Percentiles rank a stretch among this genome's conserved stretches.
Conservation (phyloP, 2,329 filamentous ascomycete genomes). For the Venturia pyrina region DNA sequence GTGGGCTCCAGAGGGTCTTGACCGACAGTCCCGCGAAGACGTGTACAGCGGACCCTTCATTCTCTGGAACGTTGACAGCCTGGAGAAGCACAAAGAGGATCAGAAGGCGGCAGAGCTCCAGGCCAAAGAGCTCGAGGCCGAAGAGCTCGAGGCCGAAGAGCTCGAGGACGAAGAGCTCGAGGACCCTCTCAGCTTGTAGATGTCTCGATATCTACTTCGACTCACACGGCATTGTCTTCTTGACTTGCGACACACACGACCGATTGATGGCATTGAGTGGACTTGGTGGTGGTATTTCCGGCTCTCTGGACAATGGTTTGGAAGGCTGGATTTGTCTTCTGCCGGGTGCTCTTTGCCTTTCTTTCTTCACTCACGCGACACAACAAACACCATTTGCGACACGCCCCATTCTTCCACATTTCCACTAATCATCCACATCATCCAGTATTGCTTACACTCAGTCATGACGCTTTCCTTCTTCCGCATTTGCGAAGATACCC, state of each 20-base stretch:
- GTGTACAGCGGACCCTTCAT: conserved; percentile 32
- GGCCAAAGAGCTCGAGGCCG: too few species aligned
- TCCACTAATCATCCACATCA: neutral
- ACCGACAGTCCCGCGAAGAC: conserved; percentile 15
- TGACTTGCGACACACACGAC: neutral
- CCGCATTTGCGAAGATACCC: neutral
- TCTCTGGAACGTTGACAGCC: conserved; percentile 24
- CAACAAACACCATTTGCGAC: neutral
- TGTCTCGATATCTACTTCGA: neutral
- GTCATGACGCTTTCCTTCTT: neutral
- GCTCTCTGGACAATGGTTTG: neutral
- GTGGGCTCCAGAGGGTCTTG: conserved; percentile 26
- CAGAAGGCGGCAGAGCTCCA: neutral
- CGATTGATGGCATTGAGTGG: neutral
- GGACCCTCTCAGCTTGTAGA: neutral
- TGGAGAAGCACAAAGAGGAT: neutral
- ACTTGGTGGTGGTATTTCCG: neutral
- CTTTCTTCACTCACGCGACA: neutral
- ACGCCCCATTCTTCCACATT: neutral
- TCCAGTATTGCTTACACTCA: neutral
- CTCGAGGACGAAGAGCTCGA: too few species aligned
- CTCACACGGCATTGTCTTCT: neutral
- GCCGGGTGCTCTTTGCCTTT: neutral
- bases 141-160: too few species aligned
- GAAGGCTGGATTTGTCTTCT: neutral